Evolutionary conservation across 768 basidiomycete species (phyloP).

Genomic region (Tricholoma flavovirens): DNA sequence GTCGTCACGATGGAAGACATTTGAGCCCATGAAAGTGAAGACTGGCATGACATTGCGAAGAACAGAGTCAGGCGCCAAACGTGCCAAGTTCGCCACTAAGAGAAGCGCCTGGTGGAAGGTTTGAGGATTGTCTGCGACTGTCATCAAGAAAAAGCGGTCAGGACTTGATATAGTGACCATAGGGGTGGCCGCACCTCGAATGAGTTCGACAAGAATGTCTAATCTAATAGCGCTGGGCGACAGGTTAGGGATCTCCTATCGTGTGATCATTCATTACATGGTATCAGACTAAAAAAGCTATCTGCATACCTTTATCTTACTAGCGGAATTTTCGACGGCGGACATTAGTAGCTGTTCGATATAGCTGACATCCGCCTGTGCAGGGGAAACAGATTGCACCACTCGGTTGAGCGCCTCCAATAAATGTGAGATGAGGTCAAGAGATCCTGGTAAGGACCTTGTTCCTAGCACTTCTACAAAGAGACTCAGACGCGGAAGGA

Average conservation of each 20-base stretch:
- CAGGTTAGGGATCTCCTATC: conserved; percentile 47
- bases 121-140: conserved; percentile 88
- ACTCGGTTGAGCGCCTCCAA: conserved; percentile 70
- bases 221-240: conserved; percentile 60
- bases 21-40: conserved; percentile 99
- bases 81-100: conserved; percentile 78
- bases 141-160: not conserved
- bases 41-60: conserved; percentile 96
- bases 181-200: conserved; percentile 51
- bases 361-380: conserved; percentile 66
- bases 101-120: conserved; percentile 91
- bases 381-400: conserved; percentile 46
- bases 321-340: conserved; percentile 63
- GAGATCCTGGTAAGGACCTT: conserved; percentile 58
- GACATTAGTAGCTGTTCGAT: conserved; percentile 82
- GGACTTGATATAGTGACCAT: not conserved
- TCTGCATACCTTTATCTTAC: conserved; percentile 45
- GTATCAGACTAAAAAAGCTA: not conserved
- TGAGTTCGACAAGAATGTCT: conserved; percentile 83
- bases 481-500: conserved; percentile 45
- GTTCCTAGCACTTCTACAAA: conserved; percentile 68
- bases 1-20: conserved; percentile 94
- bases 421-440: conserved; percentile 64
- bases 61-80: conserved; percentile 84
- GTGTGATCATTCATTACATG: not conserved